These are phyloP conservation scores for Lolium perenne DNA, from an alignment of 176 grass and related monocot genomes.

Conservation along the genomic window DNA sequence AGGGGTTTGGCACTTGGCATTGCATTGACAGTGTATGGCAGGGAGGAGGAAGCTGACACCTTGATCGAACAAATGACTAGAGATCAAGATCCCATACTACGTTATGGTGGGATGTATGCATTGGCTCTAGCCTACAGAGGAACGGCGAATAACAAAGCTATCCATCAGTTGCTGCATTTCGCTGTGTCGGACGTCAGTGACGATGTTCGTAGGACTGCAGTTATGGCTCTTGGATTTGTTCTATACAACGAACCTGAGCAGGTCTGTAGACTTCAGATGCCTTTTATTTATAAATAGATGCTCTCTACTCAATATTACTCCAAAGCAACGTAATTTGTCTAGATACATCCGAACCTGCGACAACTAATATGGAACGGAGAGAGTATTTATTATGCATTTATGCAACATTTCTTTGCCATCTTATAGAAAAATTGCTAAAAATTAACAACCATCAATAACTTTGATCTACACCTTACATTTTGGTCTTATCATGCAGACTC, in stretches of 20 bases:
- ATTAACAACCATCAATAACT: not conserved
- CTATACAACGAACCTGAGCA: slow-evolving; percentile 96
- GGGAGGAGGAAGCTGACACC: slow-evolving; percentile 95
- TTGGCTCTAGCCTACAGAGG: slow-evolving; percentile 97
- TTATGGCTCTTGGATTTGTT: slow-evolving; percentile 98
- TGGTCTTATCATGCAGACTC: slow-evolving; percentile 71
- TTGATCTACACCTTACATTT: slow-evolving; percentile 26
- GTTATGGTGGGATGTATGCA: slow-evolving; percentile 99
- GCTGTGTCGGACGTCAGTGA: slow-evolving; percentile 99
- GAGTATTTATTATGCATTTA: not conserved
- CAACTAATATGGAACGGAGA: too few species aligned
- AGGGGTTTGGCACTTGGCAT: slow-evolving; percentile 95
- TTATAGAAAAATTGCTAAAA: not conserved
- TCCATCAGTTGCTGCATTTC: slow-evolving; percentile 97
- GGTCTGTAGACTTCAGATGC: slow-evolving; percentile 47
- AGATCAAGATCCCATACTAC: slow-evolving; percentile 99
- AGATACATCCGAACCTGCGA: too few species aligned
- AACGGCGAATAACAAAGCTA: slow-evolving; percentile 98
- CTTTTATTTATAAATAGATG: slow-evolving; percentile 23
- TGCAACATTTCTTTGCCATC: not conserved
- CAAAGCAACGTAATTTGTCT: not conserved
- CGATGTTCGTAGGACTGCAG: slow-evolving; percentile 98
- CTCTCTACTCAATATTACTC: not conserved
- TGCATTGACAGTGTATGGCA: slow-evolving; percentile 95
- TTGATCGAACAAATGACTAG: slow-evolving; percentile 97